Evolutionary conservation across 2,329 filamentous ascomycete genomes (phyloP).

Genomic region (Clonostachys chloroleuca): DNA sequence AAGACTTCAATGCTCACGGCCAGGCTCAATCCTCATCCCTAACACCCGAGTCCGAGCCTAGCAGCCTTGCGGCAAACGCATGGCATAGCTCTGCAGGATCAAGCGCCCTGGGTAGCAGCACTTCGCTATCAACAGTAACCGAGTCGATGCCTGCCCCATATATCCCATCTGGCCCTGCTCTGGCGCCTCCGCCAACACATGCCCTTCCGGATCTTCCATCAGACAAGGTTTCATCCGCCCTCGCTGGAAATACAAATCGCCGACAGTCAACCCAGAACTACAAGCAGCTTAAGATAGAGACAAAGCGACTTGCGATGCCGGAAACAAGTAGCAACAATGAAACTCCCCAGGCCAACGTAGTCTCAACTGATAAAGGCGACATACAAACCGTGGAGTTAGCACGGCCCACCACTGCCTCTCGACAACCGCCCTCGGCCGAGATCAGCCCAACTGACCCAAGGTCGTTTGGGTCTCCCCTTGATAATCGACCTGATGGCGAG

Average conservation of each 20-base stretch:
- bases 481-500: conserved; percentile 26
- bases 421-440: conserved; percentile 15
- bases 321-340: too few relatives aligned
- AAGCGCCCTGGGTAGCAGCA: conserved; percentile 58
- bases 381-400: too few relatives aligned
- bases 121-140: conserved; percentile 60
- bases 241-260: conserved; percentile 56
- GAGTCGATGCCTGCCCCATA: conserved; percentile 40
- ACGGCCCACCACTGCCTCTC: conserved; percentile 5
- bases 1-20: conserved; percentile 67
- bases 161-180: conserved; percentile 9
- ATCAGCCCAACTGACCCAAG: conserved; percentile 17
- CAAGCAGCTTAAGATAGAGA: conserved; percentile 88
- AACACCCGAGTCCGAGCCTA: conserved; percentile 78
- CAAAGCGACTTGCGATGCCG: conserved; percentile 29
- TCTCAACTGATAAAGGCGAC: too few relatives aligned
- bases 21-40: conserved; percentile 47
- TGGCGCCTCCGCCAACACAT: conserved; percentile 43
- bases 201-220: conserved; percentile 38
- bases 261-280: conserved; percentile 76
- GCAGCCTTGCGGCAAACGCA: conserved; percentile 69
- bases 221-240: conserved; percentile 23
- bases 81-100: conserved; percentile 78
- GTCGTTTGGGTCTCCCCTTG: conserved; percentile 20
- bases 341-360: too few relatives aligned